phyloP scores from a whole-genome alignment of 129 eudicot genomes.

The Kitagawia praeruptora region DNA sequence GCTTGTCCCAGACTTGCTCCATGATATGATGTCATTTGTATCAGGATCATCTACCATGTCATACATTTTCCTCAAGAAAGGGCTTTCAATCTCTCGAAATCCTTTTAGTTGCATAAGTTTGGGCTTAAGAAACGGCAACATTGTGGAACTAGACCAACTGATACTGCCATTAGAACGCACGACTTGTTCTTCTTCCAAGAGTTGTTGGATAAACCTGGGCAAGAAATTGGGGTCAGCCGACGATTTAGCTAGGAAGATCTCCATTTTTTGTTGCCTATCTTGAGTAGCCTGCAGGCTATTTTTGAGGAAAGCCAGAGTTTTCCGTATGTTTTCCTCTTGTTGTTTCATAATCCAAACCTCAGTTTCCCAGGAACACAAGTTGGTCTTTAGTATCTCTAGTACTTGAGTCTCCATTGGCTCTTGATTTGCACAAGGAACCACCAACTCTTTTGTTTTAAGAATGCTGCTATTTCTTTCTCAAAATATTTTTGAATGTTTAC shows the following conservation, averaged over 20 bases:
- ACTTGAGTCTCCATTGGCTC: slow-evolving; percentile 13
- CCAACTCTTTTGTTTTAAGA: background rate
- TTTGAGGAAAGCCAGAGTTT: slow-evolving; percentile 15
- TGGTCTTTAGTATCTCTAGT: slow-evolving; percentile 1
- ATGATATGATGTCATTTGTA: slow-evolving; percentile 25
- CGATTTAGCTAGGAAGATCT: slow-evolving; percentile 11
- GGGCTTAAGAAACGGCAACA: slow-evolving; percentile 22
- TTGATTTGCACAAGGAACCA: slow-evolving; percentile 5
- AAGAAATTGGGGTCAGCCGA: slow-evolving; percentile 12
- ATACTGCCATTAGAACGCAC: background rate
- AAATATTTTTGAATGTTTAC: background rate
- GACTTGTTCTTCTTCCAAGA: slow-evolving; percentile 12
- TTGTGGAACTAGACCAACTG: slow-evolving; percentile 10
- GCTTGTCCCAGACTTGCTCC: slow-evolving; percentile 35
- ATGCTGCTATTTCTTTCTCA: background rate
- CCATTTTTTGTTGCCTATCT: slow-evolving; percentile 17
- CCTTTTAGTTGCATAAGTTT: slow-evolving; percentile 15
- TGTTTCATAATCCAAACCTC: slow-evolving; percentile 18
- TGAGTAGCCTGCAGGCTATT: slow-evolving; percentile 13
- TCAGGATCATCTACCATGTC: slow-evolving; percentile 30
- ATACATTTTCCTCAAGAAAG: slow-evolving; percentile 24
- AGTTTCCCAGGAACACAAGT: slow-evolving; percentile 10
- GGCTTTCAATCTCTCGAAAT: slow-evolving; percentile 6
- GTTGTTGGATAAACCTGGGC: slow-evolving; percentile 9
- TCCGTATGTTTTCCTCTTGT: slow-evolving; percentile 12